Percentiles rank a stretch among this genome's conserved stretches.
Conservation (phyloP, 768 basidiomycete species). For the Tulasnella sp. region DNA sequence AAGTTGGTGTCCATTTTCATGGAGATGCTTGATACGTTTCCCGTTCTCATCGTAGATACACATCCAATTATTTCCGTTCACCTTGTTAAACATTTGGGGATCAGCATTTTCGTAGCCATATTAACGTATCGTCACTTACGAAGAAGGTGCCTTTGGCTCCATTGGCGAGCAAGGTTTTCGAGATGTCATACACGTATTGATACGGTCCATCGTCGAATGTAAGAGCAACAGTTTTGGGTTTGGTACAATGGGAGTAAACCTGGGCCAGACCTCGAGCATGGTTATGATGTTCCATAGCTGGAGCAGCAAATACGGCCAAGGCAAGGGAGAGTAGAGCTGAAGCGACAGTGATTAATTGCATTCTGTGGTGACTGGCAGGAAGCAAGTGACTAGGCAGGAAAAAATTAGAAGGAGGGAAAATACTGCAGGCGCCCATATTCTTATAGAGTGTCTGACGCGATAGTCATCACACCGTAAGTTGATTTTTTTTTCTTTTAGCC, state of each 20-base stretch:
- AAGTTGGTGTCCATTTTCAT: background rate
- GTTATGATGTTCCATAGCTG: background rate
- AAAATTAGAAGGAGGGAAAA: too few species aligned
- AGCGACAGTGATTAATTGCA: too few species aligned
- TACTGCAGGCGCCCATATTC: too few species aligned
- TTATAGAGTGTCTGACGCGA: too few species aligned
- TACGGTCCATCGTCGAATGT: conserved; percentile 18
- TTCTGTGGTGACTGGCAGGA: too few species aligned
- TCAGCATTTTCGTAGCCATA: background rate
- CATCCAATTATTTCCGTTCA: background rate
- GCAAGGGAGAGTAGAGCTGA: too few species aligned
- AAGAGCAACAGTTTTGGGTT: conserved; percentile 8
- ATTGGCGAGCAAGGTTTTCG: background rate
- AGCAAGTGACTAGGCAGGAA: too few species aligned
- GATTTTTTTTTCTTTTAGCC: too few species aligned
- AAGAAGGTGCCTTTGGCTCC: conserved; percentile 8
- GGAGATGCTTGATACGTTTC: background rate
- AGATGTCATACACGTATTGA: conserved; percentile 13
- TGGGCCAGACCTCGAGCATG: conserved; percentile 4
- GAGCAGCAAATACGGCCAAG: background rate
- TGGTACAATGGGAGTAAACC: conserved; percentile 3
- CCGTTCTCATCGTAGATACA: conserved; percentile 2
- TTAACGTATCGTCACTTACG: background rate
- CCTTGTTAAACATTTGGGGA: background rate
- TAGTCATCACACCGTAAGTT: too few species aligned